These are phyloP conservation scores for Aspergillus sp. DNA, from an alignment of 2,329 filamentous ascomycete species.

Conservation along the genomic window DNA sequence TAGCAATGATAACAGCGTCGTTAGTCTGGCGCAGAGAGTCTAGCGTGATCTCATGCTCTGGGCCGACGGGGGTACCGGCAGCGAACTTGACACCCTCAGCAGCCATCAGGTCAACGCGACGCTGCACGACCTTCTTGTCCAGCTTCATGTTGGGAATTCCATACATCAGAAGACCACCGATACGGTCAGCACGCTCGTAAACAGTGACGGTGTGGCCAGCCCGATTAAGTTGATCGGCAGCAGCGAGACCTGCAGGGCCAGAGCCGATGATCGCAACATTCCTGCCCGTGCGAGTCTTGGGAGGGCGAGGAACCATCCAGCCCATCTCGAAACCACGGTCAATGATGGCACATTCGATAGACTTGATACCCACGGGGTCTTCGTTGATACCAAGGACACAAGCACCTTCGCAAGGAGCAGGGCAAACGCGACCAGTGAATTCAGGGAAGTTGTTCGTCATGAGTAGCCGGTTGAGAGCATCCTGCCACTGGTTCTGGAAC, in stretches of 20 bases:
- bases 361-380: conserved; percentile 97
- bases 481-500: conserved; percentile 76
- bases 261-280: conserved; percentile 87
- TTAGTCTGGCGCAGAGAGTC: conserved; percentile 71
- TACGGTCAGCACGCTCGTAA: conserved; percentile 88
- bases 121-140: conserved; percentile 95
- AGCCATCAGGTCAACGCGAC: conserved; percentile 92
- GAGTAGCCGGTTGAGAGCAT: conserved; percentile 84
- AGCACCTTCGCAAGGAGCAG: conserved; percentile 92
- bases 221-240: conserved; percentile 91
- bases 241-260: conserved; percentile 85
- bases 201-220: conserved; percentile 86
- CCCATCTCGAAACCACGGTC: conserved; percentile 97
- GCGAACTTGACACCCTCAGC: conserved; percentile 83
- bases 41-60: conserved; percentile 68
- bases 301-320: conserved; percentile 88
- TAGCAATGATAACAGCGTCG: conserved; percentile 86
- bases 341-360: conserved; percentile 96
- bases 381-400: conserved; percentile 97
- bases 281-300: conserved; percentile 81
- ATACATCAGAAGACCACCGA: conserved; percentile 94
- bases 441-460: conserved; percentile 99
- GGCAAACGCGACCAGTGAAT: conserved; percentile 95
- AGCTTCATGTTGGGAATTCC: conserved; percentile 99
- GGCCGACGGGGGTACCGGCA: conserved; percentile 74